Base-by-base conservation (phyloP, 176 grass and related monocot genomes). In the Zea mays region DNA sequence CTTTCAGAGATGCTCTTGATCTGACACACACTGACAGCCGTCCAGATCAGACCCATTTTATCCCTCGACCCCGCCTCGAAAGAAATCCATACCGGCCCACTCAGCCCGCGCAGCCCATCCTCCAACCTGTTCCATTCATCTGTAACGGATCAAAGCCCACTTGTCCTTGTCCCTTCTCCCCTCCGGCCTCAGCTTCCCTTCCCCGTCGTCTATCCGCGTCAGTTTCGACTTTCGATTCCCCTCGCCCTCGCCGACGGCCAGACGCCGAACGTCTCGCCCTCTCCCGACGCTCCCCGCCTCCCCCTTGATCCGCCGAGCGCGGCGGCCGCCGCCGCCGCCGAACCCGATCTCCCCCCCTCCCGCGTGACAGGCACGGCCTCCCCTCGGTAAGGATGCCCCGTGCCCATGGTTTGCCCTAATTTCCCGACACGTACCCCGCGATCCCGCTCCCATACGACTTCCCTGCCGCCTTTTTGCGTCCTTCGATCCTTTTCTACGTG, bases 351-450 rank as follows among this genome's bases (percentile, higher is more conserved):
- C 56, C 10, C 21, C 7, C 41, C 64, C 11, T 47, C 72, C 42
- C 34, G 42, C 45, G 35, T 44, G 56, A 15, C 44, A 15, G 43
- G 5, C 54, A 34, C 65, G 19, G 73, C 6, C 0, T 21, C 7
- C 82, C 46, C 10, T 19, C 16, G 81, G 82, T 84, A 49, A 61
- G 74, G 37, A 38, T 51, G 60, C 45, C 74, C 36, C 19, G 62
- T 4, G 17, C 35, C 20, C 45, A 27, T 37, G 56, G 27, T 45
- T 37, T 21, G 46, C 66, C 55, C 56, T 63, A 63, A 63, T 78
- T 55, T 21, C 21, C 36, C 43, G 10, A 9, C 27, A 7, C 16
- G 17, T 17, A 46, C 15, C 17, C 36, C 2, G 36, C 7, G 45
- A 72, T 77, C 71, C 36, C 36, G 14, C 10, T 8, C 58, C 15